These are phyloP conservation scores for Penicillium steckii DNA, from an alignment of 495 filamentous ascomycete genomes.

Conservation along the genomic window DNA sequence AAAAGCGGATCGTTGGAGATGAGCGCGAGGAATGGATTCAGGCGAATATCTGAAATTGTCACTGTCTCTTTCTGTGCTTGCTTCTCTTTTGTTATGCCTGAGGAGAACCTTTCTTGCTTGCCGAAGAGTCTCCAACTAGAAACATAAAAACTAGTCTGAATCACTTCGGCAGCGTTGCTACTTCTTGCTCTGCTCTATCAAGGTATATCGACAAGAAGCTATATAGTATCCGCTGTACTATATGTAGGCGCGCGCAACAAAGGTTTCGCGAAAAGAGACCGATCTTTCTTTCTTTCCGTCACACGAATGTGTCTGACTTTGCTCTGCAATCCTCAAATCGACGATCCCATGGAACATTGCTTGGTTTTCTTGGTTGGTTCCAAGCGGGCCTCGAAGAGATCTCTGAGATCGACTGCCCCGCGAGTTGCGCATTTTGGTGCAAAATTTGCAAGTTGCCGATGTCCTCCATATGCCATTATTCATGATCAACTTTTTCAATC, in stretches of 20 bases:
- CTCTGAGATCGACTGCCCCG: no score
- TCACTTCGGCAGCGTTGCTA: conserved; percentile 42
- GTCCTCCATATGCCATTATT: no score
- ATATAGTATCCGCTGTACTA: conserved; percentile 61
- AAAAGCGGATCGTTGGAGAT: conserved; percentile 13
- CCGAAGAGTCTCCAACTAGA: conserved; percentile 49
- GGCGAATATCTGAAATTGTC: conserved; percentile 45
- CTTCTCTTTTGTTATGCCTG: conserved; percentile 1
- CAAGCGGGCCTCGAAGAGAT: no score
- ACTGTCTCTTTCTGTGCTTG: conserved; percentile 32
- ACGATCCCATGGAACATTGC: no score
- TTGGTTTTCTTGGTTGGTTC: no score
- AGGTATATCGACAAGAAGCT: conserved; percentile 67
- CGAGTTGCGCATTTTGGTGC: no score
- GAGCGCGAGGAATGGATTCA: conserved; percentile 27
- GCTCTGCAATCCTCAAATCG: background rate
- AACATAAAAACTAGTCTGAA: conserved; percentile 34
- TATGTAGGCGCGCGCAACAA: conserved; percentile 41
- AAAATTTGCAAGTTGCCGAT: background rate
- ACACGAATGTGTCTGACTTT: background rate
- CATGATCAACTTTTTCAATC: no score
- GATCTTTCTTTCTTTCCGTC: conserved; percentile 11
- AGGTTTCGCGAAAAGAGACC: conserved; percentile 24
- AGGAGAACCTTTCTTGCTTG: conserved; percentile 31
- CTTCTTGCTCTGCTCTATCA: conserved; percentile 61